Evolutionary conservation across 2,329 filamentous ascomycete genomes (phyloP), one percentile per base, ranked within the genome.

Genomic region (Lasiodiplodia sp.): DNA sequence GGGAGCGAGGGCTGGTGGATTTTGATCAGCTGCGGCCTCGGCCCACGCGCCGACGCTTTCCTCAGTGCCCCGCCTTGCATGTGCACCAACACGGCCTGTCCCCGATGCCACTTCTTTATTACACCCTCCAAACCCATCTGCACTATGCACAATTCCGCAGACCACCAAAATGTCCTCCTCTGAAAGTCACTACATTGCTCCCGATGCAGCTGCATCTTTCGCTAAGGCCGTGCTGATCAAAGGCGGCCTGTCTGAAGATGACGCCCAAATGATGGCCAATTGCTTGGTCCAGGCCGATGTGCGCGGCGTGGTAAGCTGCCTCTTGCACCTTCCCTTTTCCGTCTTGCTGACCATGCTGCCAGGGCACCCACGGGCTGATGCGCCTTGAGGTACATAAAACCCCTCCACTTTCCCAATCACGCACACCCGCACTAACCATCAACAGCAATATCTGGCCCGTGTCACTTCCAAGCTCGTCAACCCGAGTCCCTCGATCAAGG

Each of bases 361-460:
- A 53, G 21, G 51, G 31, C 11, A 53, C 51, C 23, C 51, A 53
- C 21, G 51, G 51, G 10, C 25, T 53, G 51, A 25, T 25, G 11
- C 38, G 58, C 21, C 58, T 68, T 8, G 31, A 34, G 31, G 31
- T 34, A 34, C 31, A 28, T 28, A 6, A 4, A 34, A 34, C 2
- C 31, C 31, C 31, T 34, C 31, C 31, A 34, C 31, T 34, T 34
- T 34, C 8, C 31, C 31, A 34, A 34, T 10, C 31, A 28, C 28
- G 28, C 28, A 28, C 28, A 34, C 31, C 31, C 8, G 31, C 31
- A 34, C 31, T 34, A 34, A 34, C 31, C 31, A 10, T 10, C 31
- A 34, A 10, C 40, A 66, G 28, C 62, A 67, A 38, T 68, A 68
- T 44, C 37, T 68, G 51, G 51, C 25, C 16, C 51, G 51, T 12